These are phyloP conservation scores for Tricholoma terreum DNA, from an alignment of 768 basidiomycete genomes.

Conservation along the genomic window DNA sequence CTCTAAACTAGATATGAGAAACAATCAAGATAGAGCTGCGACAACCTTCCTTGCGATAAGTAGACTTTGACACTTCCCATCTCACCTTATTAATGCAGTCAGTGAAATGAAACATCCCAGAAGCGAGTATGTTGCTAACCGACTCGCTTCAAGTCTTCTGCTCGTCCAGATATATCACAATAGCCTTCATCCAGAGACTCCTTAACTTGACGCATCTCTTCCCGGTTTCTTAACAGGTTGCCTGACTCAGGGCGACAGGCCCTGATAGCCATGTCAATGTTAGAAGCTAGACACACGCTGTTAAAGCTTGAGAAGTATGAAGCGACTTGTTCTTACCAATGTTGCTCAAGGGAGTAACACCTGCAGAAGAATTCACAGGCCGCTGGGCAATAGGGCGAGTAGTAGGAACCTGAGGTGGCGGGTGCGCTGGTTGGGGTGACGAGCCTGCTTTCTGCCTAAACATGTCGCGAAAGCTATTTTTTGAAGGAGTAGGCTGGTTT, in stretches of 20 bases:
- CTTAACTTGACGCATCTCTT: conserved; percentile 68
- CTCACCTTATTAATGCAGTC: conserved; percentile 38
- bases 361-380: conserved; percentile 9
- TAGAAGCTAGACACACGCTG: conserved; percentile 41
- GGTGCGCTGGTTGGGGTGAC: conserved; percentile 6
- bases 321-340: conserved; percentile 36
- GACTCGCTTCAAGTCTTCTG: conserved; percentile 56
- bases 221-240: conserved; percentile 57
- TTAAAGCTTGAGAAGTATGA: neutral
- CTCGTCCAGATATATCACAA: conserved; percentile 70
- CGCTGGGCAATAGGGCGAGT: conserved; percentile 6
- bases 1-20: conserved; percentile 39
- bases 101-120: neutral
- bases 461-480: conserved; percentile 7
- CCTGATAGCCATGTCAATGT: conserved; percentile 68
- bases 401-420: conserved; percentile 14
- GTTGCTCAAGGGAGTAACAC: conserved; percentile 38
- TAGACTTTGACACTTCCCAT: conserved; percentile 64
- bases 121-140: conserved; percentile 37
- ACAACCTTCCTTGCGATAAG: conserved; percentile 51
- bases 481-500: conserved; percentile 3
- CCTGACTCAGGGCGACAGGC: conserved; percentile 70
- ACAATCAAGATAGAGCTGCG: neutral
- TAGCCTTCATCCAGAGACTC: conserved; percentile 80
- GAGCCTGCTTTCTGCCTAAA: conserved; percentile 8